A percentile compares a stretch with the other conserved stretches of the same genome.
Evolutionary conservation across 495 filamentous ascomycete genomes (phyloP).

Genomic region (Trichodelitschia bisporula): DNA sequence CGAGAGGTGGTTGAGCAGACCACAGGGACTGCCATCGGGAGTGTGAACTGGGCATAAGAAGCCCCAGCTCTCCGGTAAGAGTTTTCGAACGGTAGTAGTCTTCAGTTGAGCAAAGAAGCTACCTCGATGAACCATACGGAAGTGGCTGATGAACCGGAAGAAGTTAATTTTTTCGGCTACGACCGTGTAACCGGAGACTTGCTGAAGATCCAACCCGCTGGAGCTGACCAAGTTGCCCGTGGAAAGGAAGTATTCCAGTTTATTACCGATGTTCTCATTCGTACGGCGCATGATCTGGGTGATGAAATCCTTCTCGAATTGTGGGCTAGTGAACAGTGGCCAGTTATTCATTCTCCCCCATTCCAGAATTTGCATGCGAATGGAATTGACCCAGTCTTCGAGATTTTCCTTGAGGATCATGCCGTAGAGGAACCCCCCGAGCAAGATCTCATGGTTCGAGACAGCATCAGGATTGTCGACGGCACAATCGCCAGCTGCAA

Average conservation of each 20-base stretch:
- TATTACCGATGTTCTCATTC: slow-evolving; percentile 69
- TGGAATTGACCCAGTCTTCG: slow-evolving; percentile 57
- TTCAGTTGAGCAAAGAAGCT: slow-evolving; percentile 96
- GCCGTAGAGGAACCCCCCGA: slow-evolving; percentile 81
- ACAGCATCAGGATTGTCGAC: slow-evolving; percentile 91
- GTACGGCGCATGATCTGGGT: slow-evolving; percentile 48
- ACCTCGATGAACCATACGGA: slow-evolving; percentile 96
- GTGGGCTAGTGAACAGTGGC: slow-evolving; percentile 37
- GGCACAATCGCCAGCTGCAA: slow-evolving; percentile 78
- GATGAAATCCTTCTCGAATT: slow-evolving; percentile 57
- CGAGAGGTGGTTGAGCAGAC: slow-evolving; percentile 80
- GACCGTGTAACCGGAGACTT: slow-evolving; percentile 81
- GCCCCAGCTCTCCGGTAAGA: slow-evolving; percentile 91
- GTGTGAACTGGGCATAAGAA: slow-evolving; percentile 96
- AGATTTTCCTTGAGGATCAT: slow-evolving; percentile 87
- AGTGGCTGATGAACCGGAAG: slow-evolving; percentile 94
- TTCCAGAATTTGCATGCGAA: slow-evolving; percentile 36
- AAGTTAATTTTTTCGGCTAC: slow-evolving; percentile 99
- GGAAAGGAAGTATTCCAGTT: slow-evolving; percentile 83
- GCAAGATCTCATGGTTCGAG: slow-evolving; percentile 76
- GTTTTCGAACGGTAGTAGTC: slow-evolving; percentile 85
- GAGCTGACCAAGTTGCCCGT: slow-evolving; percentile 84
- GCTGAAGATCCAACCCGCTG: slow-evolving; percentile 80
- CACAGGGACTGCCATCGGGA: slow-evolving; percentile 85
- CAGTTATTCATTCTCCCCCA: slow-evolving; percentile 41